phyloP scores from a whole-genome alignment of 164 flowering plant species.

The Nymphaea thermarum region DNA sequence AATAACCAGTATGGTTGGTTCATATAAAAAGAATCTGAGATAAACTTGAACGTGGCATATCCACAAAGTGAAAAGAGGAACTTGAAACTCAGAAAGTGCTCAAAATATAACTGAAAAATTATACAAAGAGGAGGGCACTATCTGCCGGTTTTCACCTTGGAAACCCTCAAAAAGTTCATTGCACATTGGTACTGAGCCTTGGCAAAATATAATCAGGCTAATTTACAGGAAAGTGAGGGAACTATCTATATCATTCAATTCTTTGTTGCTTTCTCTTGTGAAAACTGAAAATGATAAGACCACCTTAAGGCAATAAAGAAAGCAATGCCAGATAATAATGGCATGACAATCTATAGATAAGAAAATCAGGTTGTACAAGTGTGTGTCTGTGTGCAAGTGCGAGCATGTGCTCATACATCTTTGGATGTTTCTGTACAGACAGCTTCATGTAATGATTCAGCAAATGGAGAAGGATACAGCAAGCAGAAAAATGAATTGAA shows the following conservation, averaged over 20 bases:
- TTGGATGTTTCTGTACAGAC: not conserved
- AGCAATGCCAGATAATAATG: not conserved
- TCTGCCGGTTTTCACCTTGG: too few relatives aligned
- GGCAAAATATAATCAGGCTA: not conserved
- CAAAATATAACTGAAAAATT: not conserved
- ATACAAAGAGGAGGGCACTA: not conserved
- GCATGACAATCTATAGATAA: not conserved
- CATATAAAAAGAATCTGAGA: not conserved
- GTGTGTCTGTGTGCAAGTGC: not conserved
- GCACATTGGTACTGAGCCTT: not conserved
- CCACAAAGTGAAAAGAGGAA: not conserved
- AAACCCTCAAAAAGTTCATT: not conserved
- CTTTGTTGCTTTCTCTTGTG: not conserved
- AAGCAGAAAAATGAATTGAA: slow-evolving; percentile 57
- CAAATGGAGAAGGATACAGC: slow-evolving; percentile 52
- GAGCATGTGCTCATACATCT: not conserved
- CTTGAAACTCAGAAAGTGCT: not conserved
- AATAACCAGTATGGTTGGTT: not conserved
- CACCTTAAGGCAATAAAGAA: not conserved
- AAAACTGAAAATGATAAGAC: not conserved
- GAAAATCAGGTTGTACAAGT: not conserved
- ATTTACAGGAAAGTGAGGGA: not conserved
- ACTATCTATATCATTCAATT: not conserved
- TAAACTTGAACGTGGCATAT: not conserved
- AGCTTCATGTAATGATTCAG: not conserved